A percentile compares a stretch with the other conserved stretches of the same genome.
phyloP scores from a whole-genome alignment of 768 basidiomycete species.

The Cystobasidium onofrii region DNA sequence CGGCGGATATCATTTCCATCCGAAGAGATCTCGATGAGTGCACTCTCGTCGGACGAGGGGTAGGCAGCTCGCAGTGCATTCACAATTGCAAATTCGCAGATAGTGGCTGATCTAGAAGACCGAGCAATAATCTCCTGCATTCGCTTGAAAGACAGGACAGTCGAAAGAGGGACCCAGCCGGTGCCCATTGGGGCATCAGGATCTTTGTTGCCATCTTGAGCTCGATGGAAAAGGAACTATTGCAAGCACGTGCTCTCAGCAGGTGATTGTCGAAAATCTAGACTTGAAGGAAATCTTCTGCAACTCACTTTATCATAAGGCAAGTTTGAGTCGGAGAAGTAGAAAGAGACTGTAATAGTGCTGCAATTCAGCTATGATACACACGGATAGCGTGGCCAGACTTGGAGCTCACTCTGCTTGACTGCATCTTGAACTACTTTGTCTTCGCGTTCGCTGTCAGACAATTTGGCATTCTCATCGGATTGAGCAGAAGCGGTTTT shows the following conservation, averaged over 20 bases:
- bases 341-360: conserved; percentile 72
- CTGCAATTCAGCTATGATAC: not conserved
- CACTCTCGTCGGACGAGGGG: conserved; percentile 4
- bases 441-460: conserved; percentile 10
- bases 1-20: conserved; percentile 66
- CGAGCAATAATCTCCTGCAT: conserved; percentile 54
- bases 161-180: conserved; percentile 76
- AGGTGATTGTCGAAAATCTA: not conserved
- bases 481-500: not conserved
- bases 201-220: conserved; percentile 55
- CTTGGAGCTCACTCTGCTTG: conserved; percentile 12
- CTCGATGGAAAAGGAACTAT: conserved; percentile 88
- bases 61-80: conserved; percentile 28
- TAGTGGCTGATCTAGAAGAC: conserved; percentile 12
- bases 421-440: conserved; percentile 28
- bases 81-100: conserved; percentile 30
- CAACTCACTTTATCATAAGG: conserved; percentile 64
- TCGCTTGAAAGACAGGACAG: conserved; percentile 84
- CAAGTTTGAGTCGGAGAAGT: conserved; percentile 91
- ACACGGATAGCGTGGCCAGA: not conserved
- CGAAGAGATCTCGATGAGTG: conserved; percentile 64
- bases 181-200: conserved; percentile 27
- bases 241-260: not conserved
- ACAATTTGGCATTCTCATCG: not conserved
- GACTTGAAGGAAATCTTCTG: not conserved